A percentile compares a stretch with the other conserved stretches of the same genome.
These are phyloP conservation scores for Trichophaea hybrida DNA, from an alignment of 2,329 filamentous ascomycete species.

Conservation along the genomic window DNA sequence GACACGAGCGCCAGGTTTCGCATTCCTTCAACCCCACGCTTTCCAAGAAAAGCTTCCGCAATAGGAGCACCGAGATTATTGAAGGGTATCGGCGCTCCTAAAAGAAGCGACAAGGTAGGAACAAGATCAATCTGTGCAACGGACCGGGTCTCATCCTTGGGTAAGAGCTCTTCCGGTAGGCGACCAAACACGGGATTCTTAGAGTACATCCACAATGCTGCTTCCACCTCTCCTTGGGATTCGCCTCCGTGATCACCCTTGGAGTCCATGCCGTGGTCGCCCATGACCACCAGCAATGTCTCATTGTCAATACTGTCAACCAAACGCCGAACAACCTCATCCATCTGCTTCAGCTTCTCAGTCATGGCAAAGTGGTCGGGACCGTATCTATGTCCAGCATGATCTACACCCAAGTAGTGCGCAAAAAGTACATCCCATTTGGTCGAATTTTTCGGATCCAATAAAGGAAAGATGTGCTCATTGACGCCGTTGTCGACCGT, in stretches of 20 bases:
- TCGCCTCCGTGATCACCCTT: conserved; percentile 98
- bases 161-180: conserved; percentile 36
- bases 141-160: conserved; percentile 49
- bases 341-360: conserved; percentile 82
- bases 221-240: conserved; percentile 88
- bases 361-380: conserved; percentile 87
- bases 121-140: conserved; percentile 84
- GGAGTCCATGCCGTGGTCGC: conserved; percentile 96
- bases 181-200: conserved; percentile 74
- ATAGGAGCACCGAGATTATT: conserved; percentile 91
- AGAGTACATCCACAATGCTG: conserved; percentile 97
- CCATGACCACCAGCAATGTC: conserved; percentile 87
- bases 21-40: conserved; percentile 50
- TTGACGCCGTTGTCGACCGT: conserved; percentile 92
- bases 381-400: conserved; percentile 91
- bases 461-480: conserved; percentile 73
- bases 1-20: conserved; percentile 63
- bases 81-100: conserved; percentile 87
- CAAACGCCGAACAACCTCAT: conserved; percentile 59
- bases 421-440: conserved; percentile 93
- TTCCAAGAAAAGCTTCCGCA: conserved; percentile 75
- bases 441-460: conserved; percentile 48
- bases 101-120: conserved; percentile 71
- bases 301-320: conserved; percentile 61
- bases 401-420: conserved; percentile 88